Conservation (phyloP, 441 rosid species). For the Populus hybrid region DNA sequence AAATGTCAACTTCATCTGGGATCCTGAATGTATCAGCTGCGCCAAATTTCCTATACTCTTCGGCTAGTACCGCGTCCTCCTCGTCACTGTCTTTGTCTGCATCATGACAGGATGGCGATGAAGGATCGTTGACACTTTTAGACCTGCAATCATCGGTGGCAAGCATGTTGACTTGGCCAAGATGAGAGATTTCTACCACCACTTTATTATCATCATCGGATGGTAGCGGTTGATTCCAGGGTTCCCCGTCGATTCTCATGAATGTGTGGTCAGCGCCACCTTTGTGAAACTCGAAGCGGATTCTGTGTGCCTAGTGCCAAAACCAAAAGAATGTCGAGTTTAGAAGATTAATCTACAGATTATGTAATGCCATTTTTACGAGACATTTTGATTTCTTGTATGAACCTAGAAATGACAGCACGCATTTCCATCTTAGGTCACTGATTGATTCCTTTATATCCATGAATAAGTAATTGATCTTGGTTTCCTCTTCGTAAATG, state of each 20-base stretch:
- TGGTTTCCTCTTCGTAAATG: neutral
- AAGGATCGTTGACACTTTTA: constrained; percentile 48
- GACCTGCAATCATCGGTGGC: constrained; percentile 70
- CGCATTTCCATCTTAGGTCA: neutral
- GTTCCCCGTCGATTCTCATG: constrained; percentile 98
- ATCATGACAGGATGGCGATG: constrained; percentile 26
- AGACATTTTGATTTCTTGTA: neutral
- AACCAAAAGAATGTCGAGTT: neutral
- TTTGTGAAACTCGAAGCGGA: constrained; percentile 79
- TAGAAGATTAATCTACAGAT: neutral
- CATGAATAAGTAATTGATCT: neutral
- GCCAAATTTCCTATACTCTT: constrained; percentile 75
- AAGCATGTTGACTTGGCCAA: constrained; percentile 87
- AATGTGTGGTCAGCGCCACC: constrained; percentile 72
- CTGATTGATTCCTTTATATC: neutral
- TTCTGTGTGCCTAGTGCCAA: constrained; percentile 56
- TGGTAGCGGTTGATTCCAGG: constrained; percentile 95
- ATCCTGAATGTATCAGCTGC: constrained; percentile 84
- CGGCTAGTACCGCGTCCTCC: constrained; percentile 34
- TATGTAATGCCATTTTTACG: neutral
- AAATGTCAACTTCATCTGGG: constrained; percentile 67
- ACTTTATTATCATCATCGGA: constrained; percentile 57
- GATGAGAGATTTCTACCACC: constrained; percentile 86
- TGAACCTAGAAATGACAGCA: neutral
- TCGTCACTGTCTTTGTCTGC: constrained; percentile 40